These are phyloP conservation scores for Chalciporus chontae DNA, from an alignment of 768 basidiomycete genomes.

Conservation along the genomic window DNA sequence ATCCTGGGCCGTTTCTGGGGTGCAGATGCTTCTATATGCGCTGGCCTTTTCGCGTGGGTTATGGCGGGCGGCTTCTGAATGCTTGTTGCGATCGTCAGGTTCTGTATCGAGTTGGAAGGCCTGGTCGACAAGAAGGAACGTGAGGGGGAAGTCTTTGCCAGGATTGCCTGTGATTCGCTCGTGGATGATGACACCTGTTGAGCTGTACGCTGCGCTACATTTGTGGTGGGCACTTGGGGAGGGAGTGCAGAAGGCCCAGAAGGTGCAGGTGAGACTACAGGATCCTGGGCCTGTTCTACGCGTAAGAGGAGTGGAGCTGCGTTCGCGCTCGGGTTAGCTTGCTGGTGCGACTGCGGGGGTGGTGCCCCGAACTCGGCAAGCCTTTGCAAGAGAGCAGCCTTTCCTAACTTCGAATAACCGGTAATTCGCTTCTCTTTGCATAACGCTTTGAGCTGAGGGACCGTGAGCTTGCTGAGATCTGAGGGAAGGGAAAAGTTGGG, in stretches of 20 bases:
- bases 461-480: constrained; percentile 42
- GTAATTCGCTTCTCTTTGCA: constrained; percentile 61
- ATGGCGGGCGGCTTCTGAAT: background rate
- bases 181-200: background rate
- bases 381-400: constrained; percentile 54
- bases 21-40: constrained; percentile 18
- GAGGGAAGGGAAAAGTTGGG: background rate
- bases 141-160: background rate
- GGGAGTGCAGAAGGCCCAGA: background rate
- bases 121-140: background rate
- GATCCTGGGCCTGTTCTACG: background rate
- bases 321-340: background rate
- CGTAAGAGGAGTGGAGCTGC: background rate
- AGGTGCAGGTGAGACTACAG: background rate
- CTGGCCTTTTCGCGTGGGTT: constrained; percentile 12
- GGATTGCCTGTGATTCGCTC: background rate
- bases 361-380: constrained; percentile 18
- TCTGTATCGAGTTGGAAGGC: background rate
- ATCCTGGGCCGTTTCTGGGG: constrained; percentile 14
- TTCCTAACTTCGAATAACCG: constrained; percentile 67
- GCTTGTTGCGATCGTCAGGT: background rate
- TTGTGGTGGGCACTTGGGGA: too few relatives aligned
- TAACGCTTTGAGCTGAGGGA: constrained; percentile 59
- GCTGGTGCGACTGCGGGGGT: background rate
- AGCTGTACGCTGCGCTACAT: background rate